These are phyloP conservation scores for Cladophialophora psammophila DNA, from an alignment of 2,329 filamentous ascomycete species.

Conservation along the genomic window DNA sequence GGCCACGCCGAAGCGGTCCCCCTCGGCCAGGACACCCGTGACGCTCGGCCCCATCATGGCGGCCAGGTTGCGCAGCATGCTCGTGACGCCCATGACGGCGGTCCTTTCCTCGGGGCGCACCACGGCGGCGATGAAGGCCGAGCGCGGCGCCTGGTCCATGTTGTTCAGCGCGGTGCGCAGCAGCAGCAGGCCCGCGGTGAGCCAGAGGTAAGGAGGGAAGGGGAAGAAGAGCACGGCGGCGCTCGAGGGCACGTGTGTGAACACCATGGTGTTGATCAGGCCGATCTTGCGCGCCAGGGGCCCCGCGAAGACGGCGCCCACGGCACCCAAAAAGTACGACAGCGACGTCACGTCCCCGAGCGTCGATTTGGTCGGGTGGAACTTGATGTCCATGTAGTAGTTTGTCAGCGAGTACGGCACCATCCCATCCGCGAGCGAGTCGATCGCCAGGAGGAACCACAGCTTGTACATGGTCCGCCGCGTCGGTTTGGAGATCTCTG, in stretches of 20 bases:
- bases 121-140: slow-evolving; percentile 71
- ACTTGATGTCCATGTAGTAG: slow-evolving; percentile 66
- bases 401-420: slow-evolving; percentile 64
- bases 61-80: slow-evolving; percentile 66
- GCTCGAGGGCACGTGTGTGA: slow-evolving; percentile 68
- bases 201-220: slow-evolving; percentile 57
- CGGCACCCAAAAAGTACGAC: slow-evolving; percentile 61
- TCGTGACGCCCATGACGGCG: slow-evolving; percentile 74
- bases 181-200: slow-evolving; percentile 64
- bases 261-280: slow-evolving; percentile 70
- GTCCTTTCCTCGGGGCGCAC: slow-evolving; percentile 71
- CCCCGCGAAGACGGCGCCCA: slow-evolving; percentile 64
- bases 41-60: slow-evolving; percentile 62
- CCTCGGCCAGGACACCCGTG: slow-evolving; percentile 63
- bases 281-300: slow-evolving; percentile 66
- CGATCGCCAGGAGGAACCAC: slow-evolving; percentile 70
- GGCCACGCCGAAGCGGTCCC: slow-evolving; percentile 66
- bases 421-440: slow-evolving; percentile 72
- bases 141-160: slow-evolving; percentile 73
- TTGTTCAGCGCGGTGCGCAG: slow-evolving; percentile 69
- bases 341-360: slow-evolving; percentile 67
- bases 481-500: slow-evolving; percentile 65
- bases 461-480: slow-evolving; percentile 68
- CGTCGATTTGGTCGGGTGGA: slow-evolving; percentile 62
- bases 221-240: slow-evolving; percentile 68